These are phyloP conservation scores for Camelina sativa DNA, from an alignment of 345 rosid species.

Conservation along the genomic window DNA sequence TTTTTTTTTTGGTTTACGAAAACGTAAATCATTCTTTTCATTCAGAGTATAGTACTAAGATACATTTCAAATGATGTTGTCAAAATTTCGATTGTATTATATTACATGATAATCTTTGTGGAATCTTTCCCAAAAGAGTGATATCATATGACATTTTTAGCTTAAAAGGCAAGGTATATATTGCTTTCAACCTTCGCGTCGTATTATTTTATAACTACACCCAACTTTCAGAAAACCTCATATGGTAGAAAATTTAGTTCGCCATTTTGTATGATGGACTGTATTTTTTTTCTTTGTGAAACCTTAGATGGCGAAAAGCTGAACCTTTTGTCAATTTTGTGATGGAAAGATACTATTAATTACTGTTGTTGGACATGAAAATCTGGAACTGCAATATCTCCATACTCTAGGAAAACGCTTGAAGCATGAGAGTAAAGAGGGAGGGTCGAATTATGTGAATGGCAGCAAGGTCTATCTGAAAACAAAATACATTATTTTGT, in stretches of 20 bases:
- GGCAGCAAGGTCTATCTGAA: neutral
- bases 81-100: neutral
- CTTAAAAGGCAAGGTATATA: too few relatives aligned
- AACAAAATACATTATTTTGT: neutral
- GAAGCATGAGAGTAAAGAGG: neutral
- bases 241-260: neutral
- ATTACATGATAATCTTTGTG: neutral
- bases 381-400: neutral
- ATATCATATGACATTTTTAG: too few relatives aligned
- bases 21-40: neutral
- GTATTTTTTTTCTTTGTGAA: neutral
- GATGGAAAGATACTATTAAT: neutral
- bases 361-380: neutral
- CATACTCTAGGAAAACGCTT: neutral
- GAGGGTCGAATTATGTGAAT: slow-evolving; percentile 4
- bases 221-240: too few relatives aligned
- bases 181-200: too few relatives aligned
- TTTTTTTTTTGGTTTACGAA: neutral
- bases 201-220: too few relatives aligned
- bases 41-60: neutral
- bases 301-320: neutral
- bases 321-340: neutral
- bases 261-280: neutral
- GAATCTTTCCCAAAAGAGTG: too few relatives aligned
- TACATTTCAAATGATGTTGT: neutral